Evolutionary conservation across 2,329 filamentous ascomycete species (phyloP).

Genomic region (Graphiopsis chlorocephala): DNA sequence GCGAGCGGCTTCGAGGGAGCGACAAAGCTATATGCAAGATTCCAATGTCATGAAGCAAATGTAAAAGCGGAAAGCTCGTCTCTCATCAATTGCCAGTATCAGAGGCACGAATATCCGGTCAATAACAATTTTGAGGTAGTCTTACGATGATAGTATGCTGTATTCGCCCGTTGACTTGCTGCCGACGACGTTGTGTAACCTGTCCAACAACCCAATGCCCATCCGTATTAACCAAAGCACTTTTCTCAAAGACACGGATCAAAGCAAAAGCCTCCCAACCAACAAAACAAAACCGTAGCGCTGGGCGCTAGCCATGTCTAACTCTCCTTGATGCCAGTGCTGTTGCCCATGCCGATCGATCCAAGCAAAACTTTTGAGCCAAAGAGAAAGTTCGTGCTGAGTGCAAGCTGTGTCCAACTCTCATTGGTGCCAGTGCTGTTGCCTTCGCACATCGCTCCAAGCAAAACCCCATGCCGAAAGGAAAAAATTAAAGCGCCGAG

Average conservation of each 20-base stretch:
- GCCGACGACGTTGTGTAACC: neutral
- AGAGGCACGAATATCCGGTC: neutral
- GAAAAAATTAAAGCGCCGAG: neutral
- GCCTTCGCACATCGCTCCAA: neutral
- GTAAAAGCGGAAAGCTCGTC: neutral
- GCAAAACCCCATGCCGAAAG: neutral
- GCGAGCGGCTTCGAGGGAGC: neutral
- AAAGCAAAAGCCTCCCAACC: neutral
- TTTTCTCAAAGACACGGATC: neutral
- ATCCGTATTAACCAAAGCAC: neutral
- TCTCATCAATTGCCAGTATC: neutral
- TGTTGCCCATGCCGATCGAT: neutral
- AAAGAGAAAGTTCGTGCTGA: neutral
- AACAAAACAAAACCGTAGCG: neutral
- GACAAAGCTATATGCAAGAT: neutral
- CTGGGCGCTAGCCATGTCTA: neutral
- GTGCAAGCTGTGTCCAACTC: neutral
- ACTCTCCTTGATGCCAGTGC: neutral
- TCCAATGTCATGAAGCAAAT: neutral
- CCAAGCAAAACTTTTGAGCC: neutral
- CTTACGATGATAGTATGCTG: neutral
- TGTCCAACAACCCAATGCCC: neutral
- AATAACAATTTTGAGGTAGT: neutral
- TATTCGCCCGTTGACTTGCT: neutral
- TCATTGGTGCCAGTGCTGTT: neutral